Evolutionary conservation across 305 asterid genomes (phyloP).

Genomic region (Lippia alba): DNA sequence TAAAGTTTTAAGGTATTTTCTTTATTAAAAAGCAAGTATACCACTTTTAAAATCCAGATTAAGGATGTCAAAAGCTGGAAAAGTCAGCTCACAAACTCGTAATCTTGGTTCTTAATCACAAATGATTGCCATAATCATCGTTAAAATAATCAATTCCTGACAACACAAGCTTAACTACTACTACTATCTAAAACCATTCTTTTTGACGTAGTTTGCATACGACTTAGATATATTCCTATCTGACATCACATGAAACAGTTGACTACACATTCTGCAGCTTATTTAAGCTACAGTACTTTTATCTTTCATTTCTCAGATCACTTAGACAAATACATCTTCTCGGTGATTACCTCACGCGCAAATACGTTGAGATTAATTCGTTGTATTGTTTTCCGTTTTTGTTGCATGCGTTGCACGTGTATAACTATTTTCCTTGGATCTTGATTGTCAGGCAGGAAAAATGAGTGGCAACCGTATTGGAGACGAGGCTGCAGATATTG

Average conservation of each 20-base stretch:
- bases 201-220: conserved; percentile 36
- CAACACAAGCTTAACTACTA: conserved; percentile 12
- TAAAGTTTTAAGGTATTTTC: no score
- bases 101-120: neutral
- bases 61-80: conserved; percentile 4
- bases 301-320: neutral
- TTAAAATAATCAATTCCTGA: conserved; percentile 6
- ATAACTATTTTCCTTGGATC: neutral
- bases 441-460: neutral
- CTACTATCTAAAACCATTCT: neutral
- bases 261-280: conserved; percentile 32
- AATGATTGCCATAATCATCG: conserved; percentile 19
- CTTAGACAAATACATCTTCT: neutral
- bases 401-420: neutral
- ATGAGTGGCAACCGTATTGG: conserved; percentile 48
- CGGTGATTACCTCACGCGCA: conserved; percentile 1
- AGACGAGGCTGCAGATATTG: conserved; percentile 39
- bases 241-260: conserved; percentile 21
- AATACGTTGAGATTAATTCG: neutral
- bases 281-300: conserved; percentile 26
- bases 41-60: conserved; percentile 2
- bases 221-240: conserved; percentile 37
- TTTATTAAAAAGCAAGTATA: no score
- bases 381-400: neutral
- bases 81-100: conserved; percentile 37